These are phyloP conservation scores for Globisporangium radiosum DNA, from an alignment of 352 stramenopile species.

Conservation along the genomic window DNA sequence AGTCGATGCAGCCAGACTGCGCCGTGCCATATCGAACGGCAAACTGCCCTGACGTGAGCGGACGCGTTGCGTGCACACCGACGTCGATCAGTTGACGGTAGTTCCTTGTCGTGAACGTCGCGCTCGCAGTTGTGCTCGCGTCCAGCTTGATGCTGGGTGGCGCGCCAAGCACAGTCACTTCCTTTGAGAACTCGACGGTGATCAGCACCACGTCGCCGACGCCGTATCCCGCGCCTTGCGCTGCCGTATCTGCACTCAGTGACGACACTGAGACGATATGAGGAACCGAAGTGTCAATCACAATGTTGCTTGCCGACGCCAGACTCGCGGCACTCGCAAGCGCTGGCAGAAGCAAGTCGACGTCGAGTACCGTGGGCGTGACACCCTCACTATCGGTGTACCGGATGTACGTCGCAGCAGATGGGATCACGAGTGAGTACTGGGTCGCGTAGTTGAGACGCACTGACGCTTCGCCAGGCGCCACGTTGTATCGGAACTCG, in stretches of 20 bases:
- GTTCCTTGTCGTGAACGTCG: slow-evolving; percentile 38
- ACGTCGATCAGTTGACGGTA: slow-evolving; percentile 67
- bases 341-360: slow-evolving; percentile 30
- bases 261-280: slow-evolving; percentile 41
- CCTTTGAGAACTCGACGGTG: slow-evolving; percentile 50
- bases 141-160: slow-evolving; percentile 38
- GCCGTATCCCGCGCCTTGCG: slow-evolving; percentile 38
- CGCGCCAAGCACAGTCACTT: slow-evolving; percentile 37
- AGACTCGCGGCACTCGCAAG: slow-evolving; percentile 25
- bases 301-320: slow-evolving; percentile 17
- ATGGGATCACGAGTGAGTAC: slow-evolving; percentile 23
- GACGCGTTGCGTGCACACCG: slow-evolving; percentile 41
- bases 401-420: slow-evolving; percentile 12
- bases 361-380: slow-evolving; percentile 16
- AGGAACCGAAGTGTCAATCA: slow-evolving; percentile 34
- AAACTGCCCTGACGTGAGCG: slow-evolving; percentile 59
- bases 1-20: slow-evolving; percentile 45
- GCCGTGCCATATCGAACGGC: slow-evolving; percentile 33
- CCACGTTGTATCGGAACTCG: slow-evolving; percentile 64
- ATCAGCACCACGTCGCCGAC: slow-evolving; percentile 68
- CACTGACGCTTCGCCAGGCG: slow-evolving; percentile 24
- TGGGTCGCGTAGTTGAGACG: slow-evolving; percentile 53
- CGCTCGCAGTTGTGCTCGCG: slow-evolving; percentile 26
- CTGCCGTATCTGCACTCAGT: slow-evolving; percentile 21
- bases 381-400: slow-evolving; percentile 1